Conservation (phyloP, 2,329 filamentous ascomycete genomes). For the Acarospora socialis region DNA sequence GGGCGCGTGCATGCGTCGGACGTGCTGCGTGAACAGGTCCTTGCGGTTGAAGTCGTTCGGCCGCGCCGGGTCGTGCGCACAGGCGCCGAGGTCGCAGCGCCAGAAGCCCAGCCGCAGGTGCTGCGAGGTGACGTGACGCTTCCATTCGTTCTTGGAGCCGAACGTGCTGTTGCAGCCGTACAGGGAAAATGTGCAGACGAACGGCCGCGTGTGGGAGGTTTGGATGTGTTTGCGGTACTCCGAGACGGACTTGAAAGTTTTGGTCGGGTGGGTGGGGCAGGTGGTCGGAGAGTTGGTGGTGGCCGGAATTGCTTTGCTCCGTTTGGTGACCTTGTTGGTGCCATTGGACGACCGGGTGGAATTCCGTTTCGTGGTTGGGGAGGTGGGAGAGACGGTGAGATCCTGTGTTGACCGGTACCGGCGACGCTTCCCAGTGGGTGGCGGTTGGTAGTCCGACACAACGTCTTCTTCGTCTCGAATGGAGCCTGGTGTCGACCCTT, state of each 20-base stretch:
- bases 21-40: slow-evolving; percentile 79
- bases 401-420: too few relatives aligned
- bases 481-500: too few relatives aligned
- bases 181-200: slow-evolving; percentile 62
- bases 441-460: too few relatives aligned
- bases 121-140: slow-evolving; percentile 69
- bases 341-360: too few relatives aligned
- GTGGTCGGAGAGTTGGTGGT: slow-evolving; percentile 3
- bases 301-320: too few relatives aligned
- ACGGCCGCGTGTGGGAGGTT: slow-evolving; percentile 49
- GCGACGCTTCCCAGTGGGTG: too few relatives aligned
- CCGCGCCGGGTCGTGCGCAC: slow-evolving; percentile 17
- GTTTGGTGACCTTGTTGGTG: too few relatives aligned
- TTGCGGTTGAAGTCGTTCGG: slow-evolving; percentile 72
- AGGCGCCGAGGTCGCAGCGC: slow-evolving; percentile 55
- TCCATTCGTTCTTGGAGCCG: slow-evolving; percentile 85
- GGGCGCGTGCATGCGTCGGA: slow-evolving; percentile 68
- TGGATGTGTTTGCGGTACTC: slow-evolving; percentile 39
- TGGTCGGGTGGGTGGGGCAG: slow-evolving; percentile 26
- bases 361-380: too few relatives aligned
- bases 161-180: slow-evolving; percentile 66
- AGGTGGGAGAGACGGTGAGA: too few relatives aligned
- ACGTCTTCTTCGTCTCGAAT: too few relatives aligned
- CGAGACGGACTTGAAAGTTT: slow-evolving; percentile 32
- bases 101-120: slow-evolving; percentile 64